Evolutionary conservation across 331 rosid species (phyloP).

Genomic region (Rosa hybrid): DNA sequence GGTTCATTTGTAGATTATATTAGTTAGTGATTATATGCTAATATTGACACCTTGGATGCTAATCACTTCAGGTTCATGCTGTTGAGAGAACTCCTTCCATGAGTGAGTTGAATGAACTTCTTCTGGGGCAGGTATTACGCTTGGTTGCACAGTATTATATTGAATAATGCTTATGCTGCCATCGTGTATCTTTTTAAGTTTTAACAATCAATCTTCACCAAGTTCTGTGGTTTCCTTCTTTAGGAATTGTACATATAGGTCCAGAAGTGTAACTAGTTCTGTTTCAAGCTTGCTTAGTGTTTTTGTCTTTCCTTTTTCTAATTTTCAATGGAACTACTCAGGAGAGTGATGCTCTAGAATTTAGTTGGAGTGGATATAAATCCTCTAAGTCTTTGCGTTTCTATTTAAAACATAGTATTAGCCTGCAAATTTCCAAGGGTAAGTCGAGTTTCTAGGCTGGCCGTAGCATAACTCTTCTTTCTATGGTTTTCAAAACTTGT

Average conservation of each 20-base stretch:
- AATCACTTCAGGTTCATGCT: slow-evolving; percentile 72
- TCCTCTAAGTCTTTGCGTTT: not conserved
- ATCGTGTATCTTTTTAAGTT: not conserved
- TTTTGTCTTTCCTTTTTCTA: not conserved
- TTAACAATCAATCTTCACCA: not conserved
- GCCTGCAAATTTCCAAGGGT: not conserved
- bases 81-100: slow-evolving; percentile 96
- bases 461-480: not conserved
- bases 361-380: slow-evolving; percentile 2
- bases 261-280: not conserved
- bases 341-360: not conserved
- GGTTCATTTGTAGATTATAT: not conserved
- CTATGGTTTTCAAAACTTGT: not conserved
- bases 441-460: not conserved
- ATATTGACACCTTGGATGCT: not conserved
- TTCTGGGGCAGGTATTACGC: slow-evolving; percentile 84
- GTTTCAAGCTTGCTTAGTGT: not conserved
- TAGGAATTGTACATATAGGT: not conserved
- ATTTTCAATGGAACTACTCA: not conserved
- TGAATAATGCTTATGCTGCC: not conserved
- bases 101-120: slow-evolving; percentile 95
- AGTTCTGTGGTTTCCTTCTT: slow-evolving; percentile 1
- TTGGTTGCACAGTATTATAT: slow-evolving; percentile 9
- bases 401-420: not conserved
- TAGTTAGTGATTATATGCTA: not conserved